These are phyloP conservation scores for Leccinum ponderosum DNA, from an alignment of 1,284 basidiomycete species.

Conservation along the genomic window DNA sequence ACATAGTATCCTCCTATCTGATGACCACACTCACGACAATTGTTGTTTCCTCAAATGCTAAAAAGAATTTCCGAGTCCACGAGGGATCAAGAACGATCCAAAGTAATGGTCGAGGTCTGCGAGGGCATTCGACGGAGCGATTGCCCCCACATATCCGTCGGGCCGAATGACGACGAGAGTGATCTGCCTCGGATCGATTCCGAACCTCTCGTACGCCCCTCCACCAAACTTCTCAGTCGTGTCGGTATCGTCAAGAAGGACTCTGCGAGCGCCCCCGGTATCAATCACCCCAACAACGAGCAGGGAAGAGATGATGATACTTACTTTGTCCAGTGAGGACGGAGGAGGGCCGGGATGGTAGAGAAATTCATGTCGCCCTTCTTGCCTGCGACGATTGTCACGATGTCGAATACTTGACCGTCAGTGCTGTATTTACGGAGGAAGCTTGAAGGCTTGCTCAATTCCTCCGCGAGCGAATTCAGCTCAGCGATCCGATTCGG, in stretches of 20 bases:
- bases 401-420: conserved; percentile 51
- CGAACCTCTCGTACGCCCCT: neutral
- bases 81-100: neutral
- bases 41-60: too few relatives aligned
- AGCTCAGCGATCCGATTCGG: conserved; percentile 40
- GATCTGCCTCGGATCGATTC: neutral
- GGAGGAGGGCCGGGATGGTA: conserved; percentile 48
- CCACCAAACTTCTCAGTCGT: neutral
- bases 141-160: conserved; percentile 11
- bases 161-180: conserved; percentile 10
- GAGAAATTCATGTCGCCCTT: conserved; percentile 50
- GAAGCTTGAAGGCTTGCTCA: conserved; percentile 41
- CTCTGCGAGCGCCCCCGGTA: neutral
- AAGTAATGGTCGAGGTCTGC: neutral
- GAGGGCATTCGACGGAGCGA: conserved; percentile 7
- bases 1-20: too few relatives aligned
- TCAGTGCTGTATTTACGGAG: conserved; percentile 36
- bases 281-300: too few relatives aligned
- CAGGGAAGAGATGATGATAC: neutral
- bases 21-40: too few relatives aligned
- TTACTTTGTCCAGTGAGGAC: conserved; percentile 69
- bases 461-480: conserved; percentile 39
- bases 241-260: conserved; percentile 3
- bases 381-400: conserved; percentile 49
- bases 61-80: too few relatives aligned